Evolutionary conservation across 2,329 filamentous ascomycete species (phyloP).

Genomic region (Coniochaeta sp.): DNA sequence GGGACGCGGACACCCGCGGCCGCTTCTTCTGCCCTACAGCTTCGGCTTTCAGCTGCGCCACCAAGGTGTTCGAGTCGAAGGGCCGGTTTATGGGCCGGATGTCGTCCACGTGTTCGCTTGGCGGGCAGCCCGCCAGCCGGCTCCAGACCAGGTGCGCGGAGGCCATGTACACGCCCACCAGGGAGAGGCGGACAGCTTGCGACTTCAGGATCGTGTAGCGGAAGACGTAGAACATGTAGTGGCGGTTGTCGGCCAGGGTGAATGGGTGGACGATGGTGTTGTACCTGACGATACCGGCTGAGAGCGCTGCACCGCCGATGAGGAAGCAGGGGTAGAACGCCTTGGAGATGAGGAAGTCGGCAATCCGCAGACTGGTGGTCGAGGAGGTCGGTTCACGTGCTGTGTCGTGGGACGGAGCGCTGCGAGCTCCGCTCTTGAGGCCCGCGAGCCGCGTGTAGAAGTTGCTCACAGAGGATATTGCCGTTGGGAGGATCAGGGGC

Average conservation of each 20-base stretch:
- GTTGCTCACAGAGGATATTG: slow-evolving; percentile 30
- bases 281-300: slow-evolving; percentile 52
- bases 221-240: slow-evolving; percentile 97
- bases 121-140: slow-evolving; percentile 41
- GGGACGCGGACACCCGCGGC: not conserved
- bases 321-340: slow-evolving; percentile 31
- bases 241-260: slow-evolving; percentile 89
- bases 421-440: not conserved
- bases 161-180: slow-evolving; percentile 62
- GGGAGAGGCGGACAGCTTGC: slow-evolving; percentile 55
- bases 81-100: slow-evolving; percentile 4
- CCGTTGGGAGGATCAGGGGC: slow-evolving; percentile 57
- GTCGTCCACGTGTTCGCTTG: not conserved
- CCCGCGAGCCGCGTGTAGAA: slow-evolving; percentile 4
- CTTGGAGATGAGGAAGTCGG: slow-evolving; percentile 21
- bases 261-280: slow-evolving; percentile 97
- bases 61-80: slow-evolving; percentile 1
- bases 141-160: slow-evolving; percentile 64
- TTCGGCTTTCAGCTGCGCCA: not conserved
- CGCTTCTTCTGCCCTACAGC: not conserved
- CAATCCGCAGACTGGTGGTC: slow-evolving; percentile 4
- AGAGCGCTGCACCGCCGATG: slow-evolving; percentile 24
- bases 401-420: not conserved
- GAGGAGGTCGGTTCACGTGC: not conserved
- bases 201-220: slow-evolving; percentile 68